Percentiles rank a stretch among this genome's conserved stretches.
Evolutionary conservation across 345 rosid genomes (phyloP).

Genomic region (Mallotus nudiflorus): DNA sequence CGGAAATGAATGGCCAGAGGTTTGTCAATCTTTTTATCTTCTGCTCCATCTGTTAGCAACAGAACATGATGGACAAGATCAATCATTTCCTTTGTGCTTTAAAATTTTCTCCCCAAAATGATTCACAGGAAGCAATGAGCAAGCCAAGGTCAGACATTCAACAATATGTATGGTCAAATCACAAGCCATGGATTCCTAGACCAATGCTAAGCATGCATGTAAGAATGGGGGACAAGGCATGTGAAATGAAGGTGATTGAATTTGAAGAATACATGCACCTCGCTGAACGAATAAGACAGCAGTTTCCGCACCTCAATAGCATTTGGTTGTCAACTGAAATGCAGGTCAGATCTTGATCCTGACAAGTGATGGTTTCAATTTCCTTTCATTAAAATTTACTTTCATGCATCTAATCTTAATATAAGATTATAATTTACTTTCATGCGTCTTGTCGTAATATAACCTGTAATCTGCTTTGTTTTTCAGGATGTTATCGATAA

Average conservation of each 20-base stretch:
- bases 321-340: conserved; percentile 96
- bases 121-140: conserved; percentile 31
- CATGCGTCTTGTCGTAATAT: not conserved
- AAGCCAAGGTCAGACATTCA: conserved; percentile 54
- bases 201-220: conserved; percentile 94
- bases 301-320: conserved; percentile 66
- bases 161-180: conserved; percentile 73
- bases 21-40: conserved; percentile 9
- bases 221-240: conserved; percentile 98
- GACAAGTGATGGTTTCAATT: not conserved
- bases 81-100: too few species aligned
- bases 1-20: conserved; percentile 58
- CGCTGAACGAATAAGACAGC: conserved; percentile 55
- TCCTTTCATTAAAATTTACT: not conserved
- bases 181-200: conserved; percentile 83
- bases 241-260: conserved; percentile 81
- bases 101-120: not conserved
- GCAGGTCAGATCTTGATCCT: conserved; percentile 46
- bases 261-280: conserved; percentile 70
- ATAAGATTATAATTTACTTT: not conserved
- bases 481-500: conserved; percentile 67
- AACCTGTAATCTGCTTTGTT: not conserved
- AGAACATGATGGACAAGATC: not conserved
- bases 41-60: not conserved
- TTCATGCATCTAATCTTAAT: not conserved